Percentiles rank a stretch among this genome's conserved stretches.
phyloP scores from a whole-genome alignment of 495 filamentous ascomycete species.

The Jackrogersella minutella region DNA sequence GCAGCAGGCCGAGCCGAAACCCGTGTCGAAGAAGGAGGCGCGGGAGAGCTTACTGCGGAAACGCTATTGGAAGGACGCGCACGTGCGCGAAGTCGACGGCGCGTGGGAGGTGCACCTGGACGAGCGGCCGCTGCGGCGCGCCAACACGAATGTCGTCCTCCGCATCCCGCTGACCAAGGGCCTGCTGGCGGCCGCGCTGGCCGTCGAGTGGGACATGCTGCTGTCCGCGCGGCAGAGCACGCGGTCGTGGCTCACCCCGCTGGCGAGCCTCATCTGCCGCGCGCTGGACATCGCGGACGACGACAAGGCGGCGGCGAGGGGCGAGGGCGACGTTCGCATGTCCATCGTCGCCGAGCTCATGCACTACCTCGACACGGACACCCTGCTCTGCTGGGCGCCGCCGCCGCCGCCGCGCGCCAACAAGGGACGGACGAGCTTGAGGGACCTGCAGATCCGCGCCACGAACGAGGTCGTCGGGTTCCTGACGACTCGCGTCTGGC shows the following conservation, averaged over 20 bases:
- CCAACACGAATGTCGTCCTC: conserved; percentile 70
- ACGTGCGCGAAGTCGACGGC: conserved; percentile 66
- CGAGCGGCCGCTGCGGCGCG: conserved; percentile 77
- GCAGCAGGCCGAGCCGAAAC: conserved; percentile 27
- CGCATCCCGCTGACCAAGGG: conserved; percentile 76
- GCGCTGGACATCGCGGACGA: conserved; percentile 79
- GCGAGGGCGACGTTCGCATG: conserved; percentile 52
- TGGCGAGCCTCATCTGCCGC: conserved; percentile 85
- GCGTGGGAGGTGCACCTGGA: conserved; percentile 82
- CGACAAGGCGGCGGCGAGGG: conserved; percentile 51
- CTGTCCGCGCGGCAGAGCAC: conserved; percentile 78
- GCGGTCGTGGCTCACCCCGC: conserved; percentile 80
- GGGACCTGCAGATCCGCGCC: conserved; percentile 73
- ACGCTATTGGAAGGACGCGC: conserved; percentile 86
- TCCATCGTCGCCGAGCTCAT: conserved; percentile 72
- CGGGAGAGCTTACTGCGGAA: conserved; percentile 47
- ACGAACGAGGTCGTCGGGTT: conserved; percentile 73
- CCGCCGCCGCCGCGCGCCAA: conserved; percentile 44
- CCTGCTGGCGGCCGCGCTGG: conserved; percentile 84
- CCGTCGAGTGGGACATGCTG: conserved; percentile 91
- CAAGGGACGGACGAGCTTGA: conserved; percentile 62
- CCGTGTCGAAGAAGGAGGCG: conserved; percentile 37
- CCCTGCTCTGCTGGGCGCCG: conserved; percentile 90
- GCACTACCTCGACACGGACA: conserved; percentile 91
- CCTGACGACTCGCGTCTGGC: conserved; percentile 81